Conservation (phyloP, 129 eudicot species). For the Artemisia argyi region DNA sequence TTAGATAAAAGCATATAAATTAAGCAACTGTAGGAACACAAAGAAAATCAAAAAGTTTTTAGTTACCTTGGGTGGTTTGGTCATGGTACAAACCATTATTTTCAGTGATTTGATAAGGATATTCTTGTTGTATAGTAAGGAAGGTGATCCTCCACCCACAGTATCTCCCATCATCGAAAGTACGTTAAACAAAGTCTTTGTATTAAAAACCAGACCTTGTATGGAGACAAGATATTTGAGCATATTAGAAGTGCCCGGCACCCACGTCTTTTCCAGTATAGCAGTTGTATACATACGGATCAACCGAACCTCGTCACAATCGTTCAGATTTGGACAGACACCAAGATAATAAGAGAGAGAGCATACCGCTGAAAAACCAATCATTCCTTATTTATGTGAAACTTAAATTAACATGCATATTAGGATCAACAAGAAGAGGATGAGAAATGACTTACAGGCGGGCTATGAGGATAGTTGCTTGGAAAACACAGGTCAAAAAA, state of each 20-base stretch:
- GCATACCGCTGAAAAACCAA: neutral
- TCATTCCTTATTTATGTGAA: neutral
- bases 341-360: neutral
- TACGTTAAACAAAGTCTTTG: neutral
- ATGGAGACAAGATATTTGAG: neutral
- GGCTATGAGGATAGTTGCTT: neutral
- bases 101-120: neutral
- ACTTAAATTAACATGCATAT: neutral
- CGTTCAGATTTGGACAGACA: neutral
- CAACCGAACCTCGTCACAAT: neutral
- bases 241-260: slow-evolving; percentile 5
- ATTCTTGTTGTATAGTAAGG: neutral
- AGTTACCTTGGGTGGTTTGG: neutral
- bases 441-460: neutral
- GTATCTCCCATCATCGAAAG: neutral
- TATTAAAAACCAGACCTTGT: neutral
- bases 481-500: neutral
- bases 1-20: neutral
- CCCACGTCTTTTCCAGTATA: neutral
- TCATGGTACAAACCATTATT: neutral
- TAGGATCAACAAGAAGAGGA: neutral
- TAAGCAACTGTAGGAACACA: neutral
- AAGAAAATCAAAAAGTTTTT: too few relatives aligned
- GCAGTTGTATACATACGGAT: neutral
- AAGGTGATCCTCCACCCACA: neutral